phyloP scores from a whole-genome alignment of 129 eudicot species.

The Centella asiatica region DNA sequence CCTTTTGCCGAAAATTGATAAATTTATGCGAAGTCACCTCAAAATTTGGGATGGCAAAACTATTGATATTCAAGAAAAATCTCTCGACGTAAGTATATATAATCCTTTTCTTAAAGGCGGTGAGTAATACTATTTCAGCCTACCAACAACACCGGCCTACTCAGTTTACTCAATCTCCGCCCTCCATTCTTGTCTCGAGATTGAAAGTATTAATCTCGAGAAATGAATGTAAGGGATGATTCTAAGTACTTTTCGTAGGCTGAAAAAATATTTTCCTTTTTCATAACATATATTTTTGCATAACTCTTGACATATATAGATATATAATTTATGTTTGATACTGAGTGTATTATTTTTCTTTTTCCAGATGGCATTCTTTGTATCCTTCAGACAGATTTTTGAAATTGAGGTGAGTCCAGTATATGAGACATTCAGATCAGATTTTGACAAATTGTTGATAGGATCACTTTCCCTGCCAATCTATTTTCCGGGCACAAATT shows the following conservation, averaged over 20 bases:
- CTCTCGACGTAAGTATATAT: slow-evolving; percentile 17
- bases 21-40: slow-evolving; percentile 13
- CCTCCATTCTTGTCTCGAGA: background rate
- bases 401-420: slow-evolving; percentile 23
- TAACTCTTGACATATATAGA: too few relatives aligned
- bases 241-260: too few relatives aligned
- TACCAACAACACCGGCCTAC: too few relatives aligned
- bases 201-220: too few relatives aligned
- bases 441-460: slow-evolving; percentile 27
- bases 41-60: slow-evolving; percentile 25
- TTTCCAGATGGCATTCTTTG: slow-evolving; percentile 36
- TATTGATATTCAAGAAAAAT: slow-evolving; percentile 37
- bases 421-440: slow-evolving; percentile 20
- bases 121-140: background rate
- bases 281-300: too few relatives aligned
- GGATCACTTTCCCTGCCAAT: slow-evolving; percentile 56
- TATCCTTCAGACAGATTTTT: slow-evolving; percentile 19
- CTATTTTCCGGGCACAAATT: slow-evolving; percentile 38
- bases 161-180: too few relatives aligned
- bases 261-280: too few relatives aligned
- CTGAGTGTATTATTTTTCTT: background rate
- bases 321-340: background rate
- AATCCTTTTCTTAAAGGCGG: background rate
- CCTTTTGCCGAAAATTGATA: slow-evolving; percentile 24
- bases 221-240: too few relatives aligned